Evolutionary conservation across 176 grass and related monocot genomes (phyloP).

Genomic region (Cymbopogon citratus): DNA sequence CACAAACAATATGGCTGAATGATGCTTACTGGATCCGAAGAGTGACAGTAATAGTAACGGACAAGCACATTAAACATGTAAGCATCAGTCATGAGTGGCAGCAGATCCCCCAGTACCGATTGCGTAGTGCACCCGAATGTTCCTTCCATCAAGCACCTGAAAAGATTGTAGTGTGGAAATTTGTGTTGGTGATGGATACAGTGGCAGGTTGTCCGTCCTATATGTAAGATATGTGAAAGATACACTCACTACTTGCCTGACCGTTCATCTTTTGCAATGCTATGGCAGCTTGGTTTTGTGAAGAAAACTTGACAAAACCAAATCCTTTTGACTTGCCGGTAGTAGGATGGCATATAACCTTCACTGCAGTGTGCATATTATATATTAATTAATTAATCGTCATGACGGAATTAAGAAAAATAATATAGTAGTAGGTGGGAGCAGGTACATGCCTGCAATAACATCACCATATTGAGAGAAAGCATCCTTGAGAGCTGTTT

Average conservation of each 20-base stretch:
- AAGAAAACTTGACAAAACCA: constrained; percentile 48
- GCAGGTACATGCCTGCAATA: too few relatives aligned
- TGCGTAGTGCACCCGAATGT: constrained; percentile 40
- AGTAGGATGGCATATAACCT: constrained; percentile 51
- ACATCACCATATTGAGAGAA: constrained; percentile 45
- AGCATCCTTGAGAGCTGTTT: constrained; percentile 47
- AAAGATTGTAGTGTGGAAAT: not conserved
- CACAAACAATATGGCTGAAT: not conserved
- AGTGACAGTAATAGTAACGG: not conserved
- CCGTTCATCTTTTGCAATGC: constrained; percentile 43
- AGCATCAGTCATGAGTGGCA: not conserved
- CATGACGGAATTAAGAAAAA: too few relatives aligned
- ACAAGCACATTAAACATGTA: not conserved
- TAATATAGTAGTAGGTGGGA: too few relatives aligned
- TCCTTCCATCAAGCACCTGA: constrained; percentile 57
- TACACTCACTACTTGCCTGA: constrained; percentile 2
- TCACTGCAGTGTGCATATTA: constrained; percentile 15
- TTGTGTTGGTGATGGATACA: not conserved
- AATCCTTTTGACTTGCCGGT: constrained; percentile 51
- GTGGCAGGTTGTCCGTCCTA: not conserved
- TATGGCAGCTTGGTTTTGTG: constrained; percentile 11
- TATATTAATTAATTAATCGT: not conserved
- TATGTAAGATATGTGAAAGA: not conserved
- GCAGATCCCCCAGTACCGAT: not conserved
- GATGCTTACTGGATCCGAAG: not conserved